Percentiles rank a stretch among this genome's conserved stretches.
Evolutionary conservation across 2,329 filamentous ascomycete species (phyloP).

Genomic region (Botrytis deweyae): DNA sequence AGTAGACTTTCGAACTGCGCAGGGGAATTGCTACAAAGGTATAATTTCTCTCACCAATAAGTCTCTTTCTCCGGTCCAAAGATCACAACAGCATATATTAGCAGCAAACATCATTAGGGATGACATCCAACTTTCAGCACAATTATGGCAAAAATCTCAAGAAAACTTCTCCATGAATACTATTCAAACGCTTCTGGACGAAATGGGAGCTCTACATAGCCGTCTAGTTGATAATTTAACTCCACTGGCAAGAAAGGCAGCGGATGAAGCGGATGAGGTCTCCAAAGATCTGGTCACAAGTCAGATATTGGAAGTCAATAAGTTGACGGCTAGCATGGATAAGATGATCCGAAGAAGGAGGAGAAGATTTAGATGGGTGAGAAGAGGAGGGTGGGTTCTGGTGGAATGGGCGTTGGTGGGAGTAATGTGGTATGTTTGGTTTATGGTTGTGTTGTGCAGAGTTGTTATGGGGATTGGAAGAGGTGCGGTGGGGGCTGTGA

Average conservation of each 20-base stretch:
- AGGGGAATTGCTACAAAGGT: constrained; percentile 28
- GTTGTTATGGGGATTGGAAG: constrained; percentile 62
- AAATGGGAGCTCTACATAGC: constrained; percentile 47
- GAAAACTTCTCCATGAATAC: constrained; percentile 58
- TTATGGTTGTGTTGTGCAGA: constrained; percentile 76
- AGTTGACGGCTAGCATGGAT: constrained; percentile 75
- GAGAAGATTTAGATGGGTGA: constrained; percentile 68
- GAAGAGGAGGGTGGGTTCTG: constrained; percentile 73
- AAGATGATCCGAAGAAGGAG: constrained; percentile 70
- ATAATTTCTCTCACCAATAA: constrained; percentile 30
- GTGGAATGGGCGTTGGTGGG: constrained; percentile 87
- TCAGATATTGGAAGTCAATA: constrained; percentile 77
- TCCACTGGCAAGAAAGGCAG: constrained; percentile 62
- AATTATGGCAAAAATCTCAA: constrained; percentile 55
- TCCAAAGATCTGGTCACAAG: constrained; percentile 72
- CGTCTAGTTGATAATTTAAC: constrained; percentile 47
- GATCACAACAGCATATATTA: constrained; percentile 44
- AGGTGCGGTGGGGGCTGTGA: constrained; percentile 58
- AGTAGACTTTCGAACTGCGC: constrained; percentile 29
- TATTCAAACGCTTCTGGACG: constrained; percentile 48
- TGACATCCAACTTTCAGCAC: constrained; percentile 48
- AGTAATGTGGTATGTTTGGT: constrained; percentile 93
- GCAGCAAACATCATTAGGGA: constrained; percentile 52
- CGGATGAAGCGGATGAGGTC: constrained; percentile 78
- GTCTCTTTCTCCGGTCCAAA: constrained; percentile 28